Evolutionary conservation across 345 rosid species (phyloP), one percentile per base, ranked within the genome.

Genomic region (Viola odorata): DNA sequence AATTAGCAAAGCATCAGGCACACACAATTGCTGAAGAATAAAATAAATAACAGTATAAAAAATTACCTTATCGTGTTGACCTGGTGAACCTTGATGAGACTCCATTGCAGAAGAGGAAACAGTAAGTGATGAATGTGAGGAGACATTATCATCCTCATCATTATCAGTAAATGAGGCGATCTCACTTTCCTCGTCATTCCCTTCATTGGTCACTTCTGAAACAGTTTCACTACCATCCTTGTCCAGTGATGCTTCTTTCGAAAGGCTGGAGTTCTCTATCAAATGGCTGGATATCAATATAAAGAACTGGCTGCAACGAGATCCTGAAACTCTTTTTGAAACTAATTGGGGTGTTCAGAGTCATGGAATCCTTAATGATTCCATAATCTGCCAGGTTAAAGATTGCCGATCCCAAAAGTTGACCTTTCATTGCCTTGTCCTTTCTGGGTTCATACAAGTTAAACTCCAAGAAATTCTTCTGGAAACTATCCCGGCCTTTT

Each of bases 381-480:
- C 95, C 96, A 55, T 82, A 84, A 48, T 87, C 96, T 5, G 94
- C 88, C 0, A 92, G 86, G 78, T 92, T 89, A 63, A 89, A 71
- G 53, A 71, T 68, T 10, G 98, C 88, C 2, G 96, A 78, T 53
- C 96, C 98, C 78, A 89, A 69, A 16, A 81, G 77, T 61, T 84
- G 94, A 76, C 91, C 81, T 81, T 92, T 91, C 45, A 69, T 82
- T 0, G 62, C 75, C 64, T 70, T 87, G 75, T 78, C 82, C 67
- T 78, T 82, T 55, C 81, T 78, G 47, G 78, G 78, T 48, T 92
- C 96, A 66, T 77, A 89, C 72, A 92, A 78, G 72, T 72, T 56
- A 39, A 92, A 83, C n/a, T n/a, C n/a, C n/a, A n/a, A n/a, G n/a
- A n/a, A n/a, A n/a, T n/a, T n/a, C n/a, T n/a, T n/a, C n/a, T n/a